These are phyloP conservation scores for Ceratocystis albifundus DNA, from an alignment of 2,329 filamentous ascomycete species.

Conservation along the genomic window DNA sequence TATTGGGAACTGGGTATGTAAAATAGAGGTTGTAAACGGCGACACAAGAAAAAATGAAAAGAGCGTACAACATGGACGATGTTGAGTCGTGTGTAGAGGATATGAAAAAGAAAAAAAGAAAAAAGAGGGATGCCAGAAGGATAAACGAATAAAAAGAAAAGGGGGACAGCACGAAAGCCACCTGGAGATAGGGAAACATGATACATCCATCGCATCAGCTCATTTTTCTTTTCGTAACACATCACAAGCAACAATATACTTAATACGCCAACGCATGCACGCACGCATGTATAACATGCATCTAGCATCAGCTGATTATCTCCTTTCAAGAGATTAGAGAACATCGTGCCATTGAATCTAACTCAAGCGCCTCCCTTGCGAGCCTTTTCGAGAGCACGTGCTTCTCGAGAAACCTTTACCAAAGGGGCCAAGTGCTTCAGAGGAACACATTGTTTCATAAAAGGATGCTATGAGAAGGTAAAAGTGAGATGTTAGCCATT, in stretches of 20 bases:
- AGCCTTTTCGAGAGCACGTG: slow-evolving; percentile 73
- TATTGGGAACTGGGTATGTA: slow-evolving; percentile 9
- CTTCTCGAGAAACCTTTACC: slow-evolving; percentile 73
- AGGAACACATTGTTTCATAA: slow-evolving; percentile 66
- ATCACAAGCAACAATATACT: slow-evolving; percentile 2
- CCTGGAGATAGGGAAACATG: slow-evolving; percentile 8
- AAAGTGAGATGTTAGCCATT: background rate
- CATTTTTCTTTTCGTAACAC: slow-evolving; percentile 4
- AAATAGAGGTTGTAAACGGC: background rate
- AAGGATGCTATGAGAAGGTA: slow-evolving; percentile 50
- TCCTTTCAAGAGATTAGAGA: background rate
- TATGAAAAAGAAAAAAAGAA: background rate
- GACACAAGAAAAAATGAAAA: background rate
- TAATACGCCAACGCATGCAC: background rate
- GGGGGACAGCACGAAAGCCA: background rate
- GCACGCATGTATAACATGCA: background rate
- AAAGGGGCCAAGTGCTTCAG: slow-evolving; percentile 70
- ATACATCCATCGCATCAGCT: background rate
- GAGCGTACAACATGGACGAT: background rate
- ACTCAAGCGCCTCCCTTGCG: slow-evolving; percentile 40
- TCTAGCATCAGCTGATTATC: background rate
- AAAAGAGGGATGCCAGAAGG: background rate
- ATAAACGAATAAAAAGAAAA: background rate
- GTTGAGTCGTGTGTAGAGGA: background rate
- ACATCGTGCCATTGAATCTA: background rate